Percentiles rank a stretch among this genome's conserved stretches.
Evolutionary conservation across 73 alveolate genomes (phyloP).

Genomic region (Durusdinium trenchii): DNA sequence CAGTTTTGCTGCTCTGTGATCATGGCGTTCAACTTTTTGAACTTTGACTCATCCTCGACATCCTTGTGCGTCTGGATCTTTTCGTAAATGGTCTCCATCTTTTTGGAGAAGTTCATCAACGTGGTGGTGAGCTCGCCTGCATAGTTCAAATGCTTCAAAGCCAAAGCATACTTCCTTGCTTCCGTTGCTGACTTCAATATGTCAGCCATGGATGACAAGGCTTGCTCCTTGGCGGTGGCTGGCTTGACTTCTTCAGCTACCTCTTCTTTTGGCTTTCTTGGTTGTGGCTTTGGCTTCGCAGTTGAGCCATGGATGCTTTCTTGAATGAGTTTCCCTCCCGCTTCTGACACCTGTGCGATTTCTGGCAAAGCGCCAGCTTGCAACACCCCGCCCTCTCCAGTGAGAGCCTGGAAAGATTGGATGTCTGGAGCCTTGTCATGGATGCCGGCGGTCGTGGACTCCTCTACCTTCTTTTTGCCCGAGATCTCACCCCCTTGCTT

Average conservation of each 20-base stretch:
- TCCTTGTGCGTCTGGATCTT: background rate
- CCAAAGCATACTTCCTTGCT: background rate
- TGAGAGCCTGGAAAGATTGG: background rate
- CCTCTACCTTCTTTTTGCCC: background rate
- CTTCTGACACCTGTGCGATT: background rate
- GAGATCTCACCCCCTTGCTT: background rate
- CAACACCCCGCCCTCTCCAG: background rate
- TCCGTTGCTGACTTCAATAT: background rate
- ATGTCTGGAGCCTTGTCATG: background rate
- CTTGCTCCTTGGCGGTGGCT: background rate
- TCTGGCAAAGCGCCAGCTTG: conserved; percentile 1
- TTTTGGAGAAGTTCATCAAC: background rate
- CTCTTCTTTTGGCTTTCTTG: background rate
- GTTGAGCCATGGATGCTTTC: background rate
- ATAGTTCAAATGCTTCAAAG: background rate
- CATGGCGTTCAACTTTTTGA: background rate
- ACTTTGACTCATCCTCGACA: background rate
- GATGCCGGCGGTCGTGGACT: background rate
- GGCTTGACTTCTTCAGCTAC: background rate
- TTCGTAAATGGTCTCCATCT: background rate
- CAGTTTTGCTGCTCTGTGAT: background rate
- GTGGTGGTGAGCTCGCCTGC: background rate
- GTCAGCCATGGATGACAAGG: background rate
- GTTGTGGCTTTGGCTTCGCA: background rate
- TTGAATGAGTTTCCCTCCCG: background rate